Percentiles rank a stretch among this genome's conserved stretches.
Conservation (phyloP, 2,329 filamentous ascomycete genomes). For the Alternaria metachromatica region DNA sequence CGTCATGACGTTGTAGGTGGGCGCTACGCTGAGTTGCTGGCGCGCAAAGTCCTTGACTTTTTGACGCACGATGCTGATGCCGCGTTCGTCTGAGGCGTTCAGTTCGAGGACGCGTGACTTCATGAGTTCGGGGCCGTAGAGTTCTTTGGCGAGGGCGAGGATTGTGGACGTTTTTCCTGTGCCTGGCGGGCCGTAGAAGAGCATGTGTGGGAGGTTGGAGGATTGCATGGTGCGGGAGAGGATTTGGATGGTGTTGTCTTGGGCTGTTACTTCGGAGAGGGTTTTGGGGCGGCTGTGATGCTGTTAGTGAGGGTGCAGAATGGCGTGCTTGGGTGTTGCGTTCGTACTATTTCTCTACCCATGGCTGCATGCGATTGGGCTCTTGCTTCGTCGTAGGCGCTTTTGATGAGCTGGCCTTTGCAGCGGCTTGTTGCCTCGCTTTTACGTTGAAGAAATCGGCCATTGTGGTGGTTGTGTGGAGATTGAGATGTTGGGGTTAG, state of each 20-base stretch:
- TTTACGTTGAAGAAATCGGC: slow-evolving; percentile 96
- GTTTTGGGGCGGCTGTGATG: slow-evolving; percentile 82
- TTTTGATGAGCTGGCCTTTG: slow-evolving; percentile 75
- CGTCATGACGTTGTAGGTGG: slow-evolving; percentile 67
- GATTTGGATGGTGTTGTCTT: slow-evolving; percentile 95
- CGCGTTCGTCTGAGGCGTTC: slow-evolving; percentile 98
- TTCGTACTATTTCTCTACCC: slow-evolving; percentile 97
- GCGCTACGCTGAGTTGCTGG: slow-evolving; percentile 87
- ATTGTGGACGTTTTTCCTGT: slow-evolving; percentile 99
- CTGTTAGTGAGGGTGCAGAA: slow-evolving; percentile 17
- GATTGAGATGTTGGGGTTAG: slow-evolving; percentile 8
- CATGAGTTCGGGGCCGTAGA: slow-evolving; percentile 94
- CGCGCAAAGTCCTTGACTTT: slow-evolving; percentile 99
- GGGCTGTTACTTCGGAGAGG: slow-evolving; percentile 91
- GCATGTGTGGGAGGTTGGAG: slow-evolving; percentile 98
- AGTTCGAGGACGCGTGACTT: slow-evolving; percentile 96
- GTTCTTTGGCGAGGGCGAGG: slow-evolving; percentile 93
- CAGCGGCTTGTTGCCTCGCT: slow-evolving; percentile 76
- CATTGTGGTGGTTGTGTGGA: slow-evolving; percentile 59
- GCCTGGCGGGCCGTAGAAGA: slow-evolving; percentile 97
- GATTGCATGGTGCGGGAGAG: slow-evolving; percentile 92
- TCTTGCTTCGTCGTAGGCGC: slow-evolving; percentile 67
- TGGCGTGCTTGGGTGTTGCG: background rate
- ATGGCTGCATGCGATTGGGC: slow-evolving; percentile 76
- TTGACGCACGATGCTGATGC: slow-evolving; percentile 94